phyloP scores from a whole-genome alignment of 106 monocot species.

The Gastrodia elata region DNA sequence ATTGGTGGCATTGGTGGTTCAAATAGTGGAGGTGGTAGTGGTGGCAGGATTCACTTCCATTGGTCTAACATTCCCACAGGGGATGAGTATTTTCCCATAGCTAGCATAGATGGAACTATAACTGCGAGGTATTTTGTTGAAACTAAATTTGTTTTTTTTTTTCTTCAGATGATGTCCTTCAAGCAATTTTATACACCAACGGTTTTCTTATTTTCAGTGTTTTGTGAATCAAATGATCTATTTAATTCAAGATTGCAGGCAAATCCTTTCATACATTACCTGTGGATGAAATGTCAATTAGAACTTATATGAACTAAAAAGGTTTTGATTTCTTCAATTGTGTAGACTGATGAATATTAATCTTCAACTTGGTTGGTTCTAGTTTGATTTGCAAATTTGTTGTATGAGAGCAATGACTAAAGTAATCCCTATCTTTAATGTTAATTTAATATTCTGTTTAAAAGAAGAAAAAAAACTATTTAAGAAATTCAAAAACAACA shows the following conservation, averaged over 20 bases:
- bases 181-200: neutral
- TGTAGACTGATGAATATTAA: neutral
- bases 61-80: conserved; percentile 85
- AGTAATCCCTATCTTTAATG: too few relatives aligned
- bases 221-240: conserved; percentile 3
- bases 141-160: neutral
- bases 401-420: too few relatives aligned
- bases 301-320: neutral
- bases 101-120: conserved; percentile 66
- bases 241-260: neutral
- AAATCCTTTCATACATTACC: neutral
- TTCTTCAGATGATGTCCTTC: neutral
- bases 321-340: neutral
- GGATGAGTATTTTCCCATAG: conserved; percentile 80
- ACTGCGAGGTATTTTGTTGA: conserved; percentile 40
- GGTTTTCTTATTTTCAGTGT: neutral
- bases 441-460: too few relatives aligned
- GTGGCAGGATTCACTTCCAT: conserved; percentile 93
- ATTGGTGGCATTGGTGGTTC: conserved; percentile 70
- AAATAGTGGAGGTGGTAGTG: conserved; percentile 78
- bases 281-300: neutral
- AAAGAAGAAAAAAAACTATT: too few relatives aligned
- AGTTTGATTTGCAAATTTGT: too few relatives aligned
- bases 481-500: too few relatives aligned
- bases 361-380: neutral